Evolutionary conservation across 768 basidiomycete genomes (phyloP), one percentile per base, ranked within the genome.

Genomic region (Russula vinacea): DNA sequence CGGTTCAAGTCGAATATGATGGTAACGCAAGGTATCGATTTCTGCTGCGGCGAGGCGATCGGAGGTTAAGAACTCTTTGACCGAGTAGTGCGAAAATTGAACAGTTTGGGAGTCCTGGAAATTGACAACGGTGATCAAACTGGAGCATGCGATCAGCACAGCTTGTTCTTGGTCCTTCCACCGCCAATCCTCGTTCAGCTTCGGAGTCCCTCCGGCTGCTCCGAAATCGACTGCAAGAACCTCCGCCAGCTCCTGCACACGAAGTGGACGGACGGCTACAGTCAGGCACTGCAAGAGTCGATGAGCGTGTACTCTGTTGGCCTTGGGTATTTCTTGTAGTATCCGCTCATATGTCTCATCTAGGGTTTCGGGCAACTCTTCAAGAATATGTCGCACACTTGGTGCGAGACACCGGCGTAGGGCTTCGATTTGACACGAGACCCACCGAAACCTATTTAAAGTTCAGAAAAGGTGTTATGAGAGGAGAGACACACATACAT

Each of bases 121-220:
- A 39, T 39, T 14, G 52, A 54, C 11, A 7, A 54, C 52, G 11
- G 52, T 2, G 52, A 54, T 37, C 33, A 54, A 37, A 37, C 52
- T 35, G 4, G 52, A 54, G 11, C 52, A 54, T 13, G 52, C 52
- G 10, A n/a, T 22, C 33, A 54, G n/a, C n/a, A 54, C 52, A 1
- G 52, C 52, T 54, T 54, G 52, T 54, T 54, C 49, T 16, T 50
- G 49, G 17, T 50, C 49, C 26, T 50, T 26, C 49, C 49, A 50
- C 5, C 49, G 24, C 49, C 16, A 16, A 8, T 29, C 49, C 26
- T 29, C 26, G 26, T 29, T 29, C 26, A 50, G 49, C 26, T 35
- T 54, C 13, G 52, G 33, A 37, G 37, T 54, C 10, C 52, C 35
- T 22, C n/a, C 22, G 9, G 19, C n/a, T 11, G n/a, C 13, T n/a